Conservation (phyloP, 441 rosid genomes). For the Pelargonium myrrhifolium region DNA sequence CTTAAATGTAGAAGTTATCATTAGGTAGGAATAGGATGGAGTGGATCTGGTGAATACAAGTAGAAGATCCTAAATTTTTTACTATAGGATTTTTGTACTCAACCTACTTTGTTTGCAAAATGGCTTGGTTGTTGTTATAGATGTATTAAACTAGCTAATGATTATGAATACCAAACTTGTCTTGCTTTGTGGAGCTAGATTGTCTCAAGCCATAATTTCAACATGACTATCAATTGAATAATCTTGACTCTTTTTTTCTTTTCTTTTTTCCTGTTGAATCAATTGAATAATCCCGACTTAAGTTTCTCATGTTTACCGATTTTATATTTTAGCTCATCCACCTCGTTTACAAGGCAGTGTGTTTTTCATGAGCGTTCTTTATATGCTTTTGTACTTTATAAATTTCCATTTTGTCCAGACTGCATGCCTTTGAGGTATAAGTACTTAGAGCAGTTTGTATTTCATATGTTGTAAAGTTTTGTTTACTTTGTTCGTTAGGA, state of each 20-base stretch:
- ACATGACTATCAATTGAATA: not conserved
- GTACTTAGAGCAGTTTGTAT: too few species aligned
- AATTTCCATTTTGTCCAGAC: too few species aligned
- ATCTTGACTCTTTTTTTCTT: too few species aligned
- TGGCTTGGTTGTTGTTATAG: not conserved
- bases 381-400: too few species aligned
- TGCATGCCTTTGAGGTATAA: too few species aligned
- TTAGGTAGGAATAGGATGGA: not conserved
- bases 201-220: not conserved
- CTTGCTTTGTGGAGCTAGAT: not conserved
- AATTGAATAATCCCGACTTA: not conserved
- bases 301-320: not conserved
- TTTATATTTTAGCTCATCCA: too few species aligned
- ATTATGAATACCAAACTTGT: not conserved
- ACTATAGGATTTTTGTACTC: not conserved
- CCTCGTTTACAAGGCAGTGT: too few species aligned
- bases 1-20: not conserved
- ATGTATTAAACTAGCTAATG: not conserved
- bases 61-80: not conserved
- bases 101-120: not conserved
- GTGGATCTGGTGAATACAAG: not conserved
- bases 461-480: too few species aligned
- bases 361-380: too few species aligned
- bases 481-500: too few species aligned
- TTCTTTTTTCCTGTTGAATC: too few species aligned